phyloP scores from a whole-genome alignment of 83 land plant genomes.

The Thuja plicata region DNA sequence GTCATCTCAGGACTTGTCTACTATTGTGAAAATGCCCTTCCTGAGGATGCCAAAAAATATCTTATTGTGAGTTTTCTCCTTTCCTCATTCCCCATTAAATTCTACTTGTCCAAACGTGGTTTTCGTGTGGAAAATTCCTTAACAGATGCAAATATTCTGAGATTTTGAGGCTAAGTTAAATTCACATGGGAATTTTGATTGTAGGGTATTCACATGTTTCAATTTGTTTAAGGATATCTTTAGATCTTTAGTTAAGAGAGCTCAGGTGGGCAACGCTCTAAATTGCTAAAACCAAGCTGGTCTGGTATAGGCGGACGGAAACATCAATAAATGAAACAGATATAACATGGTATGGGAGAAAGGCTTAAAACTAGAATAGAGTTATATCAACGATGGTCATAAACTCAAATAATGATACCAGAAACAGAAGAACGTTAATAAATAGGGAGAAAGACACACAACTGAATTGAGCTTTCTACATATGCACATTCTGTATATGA shows the following conservation, averaged over 20 bases:
- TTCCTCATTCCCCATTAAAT: background rate
- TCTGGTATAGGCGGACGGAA: background rate
- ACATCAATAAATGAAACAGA: background rate
- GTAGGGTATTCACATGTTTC: background rate
- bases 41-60: slow-evolving; percentile 81
- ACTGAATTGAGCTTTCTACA: background rate
- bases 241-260: background rate
- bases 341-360: background rate
- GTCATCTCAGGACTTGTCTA: slow-evolving; percentile 79
- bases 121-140: background rate
- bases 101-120: background rate
- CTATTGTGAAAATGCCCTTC: slow-evolving; percentile 82
- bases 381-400: background rate
- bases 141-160: background rate
- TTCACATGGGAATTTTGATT: background rate
- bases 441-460: background rate
- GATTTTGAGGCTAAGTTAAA: background rate
- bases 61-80: slow-evolving; percentile 45
- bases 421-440: background rate
- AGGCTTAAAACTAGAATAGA: background rate
- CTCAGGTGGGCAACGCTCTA: background rate
- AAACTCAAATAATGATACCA: background rate
- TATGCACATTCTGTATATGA: background rate
- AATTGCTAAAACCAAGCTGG: background rate
- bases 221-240: background rate